Base-by-base conservation (phyloP, 805 yeast species). In the Nakazawaea wickerhamii region DNA sequence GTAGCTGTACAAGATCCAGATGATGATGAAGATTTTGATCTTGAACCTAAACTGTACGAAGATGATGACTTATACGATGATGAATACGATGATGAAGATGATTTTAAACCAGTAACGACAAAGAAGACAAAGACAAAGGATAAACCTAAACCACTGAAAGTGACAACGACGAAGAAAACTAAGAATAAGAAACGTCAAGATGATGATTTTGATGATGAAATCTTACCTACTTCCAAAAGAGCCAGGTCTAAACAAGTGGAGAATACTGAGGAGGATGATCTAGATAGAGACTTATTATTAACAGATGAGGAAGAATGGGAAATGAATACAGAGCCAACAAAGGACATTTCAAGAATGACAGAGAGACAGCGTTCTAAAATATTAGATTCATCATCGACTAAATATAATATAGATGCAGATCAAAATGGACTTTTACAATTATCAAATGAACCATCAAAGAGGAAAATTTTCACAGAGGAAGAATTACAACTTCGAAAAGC, bases 401-500 rank as follows among this genome's bases (percentile, higher is more conserved):
- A 40, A 15, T 40, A 31, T 15, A 28, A 36, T 17, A 18, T 35
- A 7, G 46, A 28, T 27, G 14, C 25, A 4, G 41, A 35, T 20
- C 15, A 27, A 13, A 52, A 56, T 37, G 60, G 60, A 40, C 55
- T 65, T 21, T 37, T 67, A 41, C 59, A 62, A 15, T 53, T 67
- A 37, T 58, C 67, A 8, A 68, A 67, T 46, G 70, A 68, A 38
- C 61, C 64, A 20, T 57, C 59, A 31, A 69, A 71, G 47, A 78
- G 77, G 57, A 75, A 74, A 47, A 70, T 71, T 27, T 71, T 85
- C 41, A 81, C 95, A 0, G 96, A 82, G 45, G 96, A 91, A 59
- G 95, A 90, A 62, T 73, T 80, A 30, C 86, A 84, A 36, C 61
- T 87, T 45, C 74, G 89, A 35, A 79, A 89, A 48, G 86, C 95